Evolutionary conservation across 2,329 filamentous ascomycete genomes (phyloP).

Genomic region (Monilinia laxa): DNA sequence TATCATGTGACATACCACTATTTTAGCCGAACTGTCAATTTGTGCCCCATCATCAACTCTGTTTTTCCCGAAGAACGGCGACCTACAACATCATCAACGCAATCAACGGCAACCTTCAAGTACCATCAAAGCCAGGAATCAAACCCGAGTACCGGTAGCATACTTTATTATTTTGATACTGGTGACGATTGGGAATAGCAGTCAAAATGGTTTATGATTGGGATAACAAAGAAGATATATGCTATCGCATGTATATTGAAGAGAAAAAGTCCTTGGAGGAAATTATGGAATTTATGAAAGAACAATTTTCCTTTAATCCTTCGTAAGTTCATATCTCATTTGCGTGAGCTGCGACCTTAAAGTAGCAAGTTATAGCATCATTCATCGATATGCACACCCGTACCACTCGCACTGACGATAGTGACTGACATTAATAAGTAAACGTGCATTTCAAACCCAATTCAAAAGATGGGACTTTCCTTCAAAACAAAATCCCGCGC

Average conservation of each 20-base stretch:
- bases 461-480: conserved; percentile 80
- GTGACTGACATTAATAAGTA: conserved; percentile 48
- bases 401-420: conserved; percentile 27
- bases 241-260: conserved; percentile 72
- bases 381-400: conserved; percentile 26
- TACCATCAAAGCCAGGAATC: conserved; percentile 20
- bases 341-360: neutral
- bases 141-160: conserved; percentile 7
- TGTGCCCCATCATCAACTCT: neutral
- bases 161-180: conserved; percentile 5
- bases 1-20: neutral
- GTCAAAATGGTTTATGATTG: conserved; percentile 56
- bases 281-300: conserved; percentile 70
- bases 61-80: conserved; percentile 11
- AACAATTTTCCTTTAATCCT: conserved; percentile 56
- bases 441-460: conserved; percentile 73
- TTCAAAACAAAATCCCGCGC: conserved; percentile 67
- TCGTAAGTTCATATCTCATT: conserved; percentile 20
- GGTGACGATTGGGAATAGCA: neutral
- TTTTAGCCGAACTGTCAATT: neutral
- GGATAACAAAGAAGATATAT: conserved; percentile 64
- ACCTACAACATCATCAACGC: conserved; percentile 24
- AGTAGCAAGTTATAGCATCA: conserved; percentile 32
- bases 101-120: conserved; percentile 21
- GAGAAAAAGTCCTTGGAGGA: conserved; percentile 72